Base-by-base conservation (phyloP, 108 stramenopile genomes). In the Bacterosira constricta region DNA sequence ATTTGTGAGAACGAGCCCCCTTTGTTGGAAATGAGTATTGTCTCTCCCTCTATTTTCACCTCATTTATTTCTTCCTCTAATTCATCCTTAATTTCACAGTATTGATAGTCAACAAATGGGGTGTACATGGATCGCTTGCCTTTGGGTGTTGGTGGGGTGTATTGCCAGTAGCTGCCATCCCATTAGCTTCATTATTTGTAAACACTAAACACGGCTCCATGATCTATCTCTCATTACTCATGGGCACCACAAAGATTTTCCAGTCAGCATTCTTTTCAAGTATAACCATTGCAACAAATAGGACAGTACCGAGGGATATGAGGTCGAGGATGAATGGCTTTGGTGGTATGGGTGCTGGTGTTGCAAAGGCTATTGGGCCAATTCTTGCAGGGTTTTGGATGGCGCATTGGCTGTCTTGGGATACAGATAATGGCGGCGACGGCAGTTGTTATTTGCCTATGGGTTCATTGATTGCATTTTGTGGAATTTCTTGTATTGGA, bases 271-370 rank as follows among this genome's bases (percentile, higher is more conserved):
- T 81, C 38, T 85, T 91, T 62, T 79, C 88, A 13, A 67, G 53
- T 51, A 75, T 87, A 26, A 75, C 88, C 13, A 73, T 91, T 17
- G 44, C 83, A 21, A 76, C 76, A 7, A 91, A 91, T 46, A 55
- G 77, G 42, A 86, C 90, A 20, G 90, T 91, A 3, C 74, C 80
- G 12, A 53, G 68, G 12, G 66, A 80, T 18, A 79, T 82, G 38
- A 73, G 90, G 29, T 86, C 83, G 20, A 84, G 85, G 6, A 82
- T 87, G 90, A 89, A 91, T 64, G 90, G 88, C 11, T 56, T 91
- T 0, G 62, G 77, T 4, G 76, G 84, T 30, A 37, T 91, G 15
- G 90, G 86, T 3, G 86, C 82, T 11, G 83, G 84, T n/a, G 29
- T 86, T 4, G 81, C 81, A 10, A 85, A 85, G 55, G 86, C 63